Conservation (phyloP, 2,329 filamentous ascomycete genomes). For the Alternaria arbusti region DNA sequence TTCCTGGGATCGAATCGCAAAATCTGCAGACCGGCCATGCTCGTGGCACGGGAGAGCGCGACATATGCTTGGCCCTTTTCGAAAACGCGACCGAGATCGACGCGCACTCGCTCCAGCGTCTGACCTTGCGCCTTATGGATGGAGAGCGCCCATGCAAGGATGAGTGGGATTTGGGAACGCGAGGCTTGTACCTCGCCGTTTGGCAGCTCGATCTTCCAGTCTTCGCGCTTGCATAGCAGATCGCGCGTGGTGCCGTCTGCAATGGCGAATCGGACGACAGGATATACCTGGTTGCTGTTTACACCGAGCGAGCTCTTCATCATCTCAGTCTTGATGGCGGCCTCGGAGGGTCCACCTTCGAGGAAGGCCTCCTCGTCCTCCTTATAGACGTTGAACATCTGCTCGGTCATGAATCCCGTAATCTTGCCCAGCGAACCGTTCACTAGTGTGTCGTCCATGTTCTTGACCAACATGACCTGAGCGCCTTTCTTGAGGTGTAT, state of each 20-base stretch:
- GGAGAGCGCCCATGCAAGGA: slow-evolving; percentile 93
- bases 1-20: slow-evolving; percentile 86
- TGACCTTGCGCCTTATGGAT: slow-evolving; percentile 99
- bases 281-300: slow-evolving; percentile 67
- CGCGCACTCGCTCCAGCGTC: slow-evolving; percentile 90
- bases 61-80: slow-evolving; percentile 99
- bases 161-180: slow-evolving; percentile 76
- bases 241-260: slow-evolving; percentile 77
- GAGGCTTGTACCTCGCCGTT: slow-evolving; percentile 93
- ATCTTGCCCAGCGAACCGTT: slow-evolving; percentile 94
- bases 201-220: slow-evolving; percentile 97
- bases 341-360: slow-evolving; percentile 53
- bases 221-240: slow-evolving; percentile 83
- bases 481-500: slow-evolving; percentile 88
- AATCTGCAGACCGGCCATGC: slow-evolving; percentile 85
- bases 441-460: slow-evolving; percentile 90
- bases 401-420: slow-evolving; percentile 76
- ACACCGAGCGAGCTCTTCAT: slow-evolving; percentile 57
- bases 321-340: slow-evolving; percentile 52
- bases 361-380: slow-evolving; percentile 64
- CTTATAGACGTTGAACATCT: slow-evolving; percentile 64
- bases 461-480: slow-evolving; percentile 99
- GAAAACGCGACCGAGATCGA: slow-evolving; percentile 89
- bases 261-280: slow-evolving; percentile 82
- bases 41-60: slow-evolving; percentile 89